These are phyloP conservation scores for Pugionium cornutum DNA, from an alignment of 345 rosid genomes.

Conservation along the genomic window DNA sequence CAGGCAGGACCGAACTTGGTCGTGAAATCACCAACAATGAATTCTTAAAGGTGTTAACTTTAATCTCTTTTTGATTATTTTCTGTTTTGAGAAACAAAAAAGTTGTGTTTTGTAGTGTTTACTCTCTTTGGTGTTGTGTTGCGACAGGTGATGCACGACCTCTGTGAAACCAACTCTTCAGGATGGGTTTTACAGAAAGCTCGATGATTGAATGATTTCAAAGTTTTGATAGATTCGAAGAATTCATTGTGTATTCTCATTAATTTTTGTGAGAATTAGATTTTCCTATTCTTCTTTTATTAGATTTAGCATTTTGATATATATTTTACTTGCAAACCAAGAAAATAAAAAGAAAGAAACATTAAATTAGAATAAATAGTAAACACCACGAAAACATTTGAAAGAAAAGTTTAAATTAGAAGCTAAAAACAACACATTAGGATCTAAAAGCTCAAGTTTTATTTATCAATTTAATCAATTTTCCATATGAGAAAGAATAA, in stretches of 20 bases:
- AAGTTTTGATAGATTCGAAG: conserved; percentile 8
- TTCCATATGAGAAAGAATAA: too few relatives aligned
- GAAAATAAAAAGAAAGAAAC: too few relatives aligned
- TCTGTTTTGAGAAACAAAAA: not conserved
- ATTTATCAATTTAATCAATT: too few relatives aligned
- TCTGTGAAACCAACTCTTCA: conserved; percentile 60
- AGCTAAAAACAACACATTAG: too few relatives aligned
- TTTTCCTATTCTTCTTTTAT: too few relatives aligned
- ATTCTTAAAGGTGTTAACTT: conserved; percentile 56
- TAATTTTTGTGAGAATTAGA: too few relatives aligned
- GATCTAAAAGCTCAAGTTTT: too few relatives aligned
- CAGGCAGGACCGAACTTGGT: conserved; percentile 48
- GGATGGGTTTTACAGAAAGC: conserved; percentile 59
- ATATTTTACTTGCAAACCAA: too few relatives aligned
- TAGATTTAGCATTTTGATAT: too few relatives aligned
- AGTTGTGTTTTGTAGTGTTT: not conserved
- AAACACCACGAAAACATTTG: too few relatives aligned
- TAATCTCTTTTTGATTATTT: not conserved
- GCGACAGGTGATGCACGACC: conserved; percentile 58
- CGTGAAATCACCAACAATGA: conserved; percentile 53
- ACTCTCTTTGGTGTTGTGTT: not conserved
- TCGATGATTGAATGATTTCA: conserved; percentile 8
- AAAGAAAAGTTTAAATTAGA: too few relatives aligned
- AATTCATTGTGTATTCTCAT: not conserved
- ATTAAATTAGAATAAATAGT: too few relatives aligned